Conservation (phyloP, 169 alveolate genomes). For the Plasmodium knowlesi region DNA sequence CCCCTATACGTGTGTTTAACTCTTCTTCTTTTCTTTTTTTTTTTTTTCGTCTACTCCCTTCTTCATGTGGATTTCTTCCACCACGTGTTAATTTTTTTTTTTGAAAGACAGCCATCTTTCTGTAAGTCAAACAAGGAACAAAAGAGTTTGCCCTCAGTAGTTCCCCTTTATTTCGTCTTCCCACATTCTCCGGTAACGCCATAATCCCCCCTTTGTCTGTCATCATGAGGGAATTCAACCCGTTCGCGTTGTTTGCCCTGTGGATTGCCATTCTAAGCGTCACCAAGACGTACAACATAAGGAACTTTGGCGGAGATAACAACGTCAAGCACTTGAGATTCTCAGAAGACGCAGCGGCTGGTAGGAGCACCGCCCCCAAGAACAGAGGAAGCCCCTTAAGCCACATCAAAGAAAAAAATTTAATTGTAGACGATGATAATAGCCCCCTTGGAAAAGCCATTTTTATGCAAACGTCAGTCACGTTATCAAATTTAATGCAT, state of each 20-base stretch:
- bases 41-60: not conserved
- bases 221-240: not conserved
- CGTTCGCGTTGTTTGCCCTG: not conserved
- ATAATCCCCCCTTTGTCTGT: not conserved
- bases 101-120: not conserved
- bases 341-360: not conserved
- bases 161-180: not conserved
- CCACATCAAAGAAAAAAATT: not conserved
- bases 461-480: slow-evolving; percentile 53
- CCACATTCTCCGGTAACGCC: not conserved
- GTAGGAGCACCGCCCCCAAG: not conserved
- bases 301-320: not conserved
- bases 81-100: not conserved
- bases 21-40: not conserved
- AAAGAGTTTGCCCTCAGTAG: not conserved
- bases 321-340: not conserved
- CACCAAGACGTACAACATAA: not conserved
- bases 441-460: not conserved
- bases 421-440: not conserved
- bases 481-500: slow-evolving; percentile 39
- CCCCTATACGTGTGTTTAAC: not conserved
- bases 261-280: not conserved
- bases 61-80: not conserved
- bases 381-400: not conserved
- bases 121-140: not conserved